These are phyloP conservation scores for Planoprotostelium fungivorum DNA, from an alignment of 78 protist genomes.

Conservation along the genomic window DNA sequence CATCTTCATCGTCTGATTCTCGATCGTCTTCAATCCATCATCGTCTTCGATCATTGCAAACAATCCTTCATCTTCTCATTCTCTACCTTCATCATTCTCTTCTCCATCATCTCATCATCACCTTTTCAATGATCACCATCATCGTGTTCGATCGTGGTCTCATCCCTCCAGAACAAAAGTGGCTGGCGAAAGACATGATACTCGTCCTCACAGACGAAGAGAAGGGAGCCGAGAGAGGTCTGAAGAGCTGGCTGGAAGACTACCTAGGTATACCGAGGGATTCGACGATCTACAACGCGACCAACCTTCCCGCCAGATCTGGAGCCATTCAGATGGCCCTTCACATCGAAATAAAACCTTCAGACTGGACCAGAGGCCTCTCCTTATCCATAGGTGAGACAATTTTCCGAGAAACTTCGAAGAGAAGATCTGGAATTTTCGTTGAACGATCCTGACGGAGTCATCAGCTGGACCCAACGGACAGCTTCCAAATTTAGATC, in stretches of 20 bases:
- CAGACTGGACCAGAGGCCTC: neutral
- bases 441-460: neutral
- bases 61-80: neutral
- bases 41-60: neutral
- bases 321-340: constrained; percentile 62
- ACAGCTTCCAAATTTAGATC: constrained; percentile 63
- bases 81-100: neutral
- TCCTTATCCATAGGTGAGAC: neutral
- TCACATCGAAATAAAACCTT: constrained; percentile 13
- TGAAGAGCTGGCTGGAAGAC: constrained; percentile 29
- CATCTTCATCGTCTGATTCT: neutral
- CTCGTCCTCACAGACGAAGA: constrained; percentile 15
- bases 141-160: too few relatives aligned
- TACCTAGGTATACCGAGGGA: constrained; percentile 18
- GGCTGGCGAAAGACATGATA: constrained; percentile 63
- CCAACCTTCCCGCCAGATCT: constrained; percentile 28
- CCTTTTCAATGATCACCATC: too few relatives aligned
- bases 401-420: constrained; percentile 6
- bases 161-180: constrained; percentile 1
- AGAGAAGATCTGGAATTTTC: neutral
- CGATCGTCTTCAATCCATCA: neutral
- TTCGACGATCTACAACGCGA: neutral
- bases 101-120: too few relatives aligned
- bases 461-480: constrained; percentile 39
- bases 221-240: neutral